These are phyloP conservation scores for Penicillium janthinellum DNA, from an alignment of 2,329 filamentous ascomycete species.

Conservation along the genomic window DNA sequence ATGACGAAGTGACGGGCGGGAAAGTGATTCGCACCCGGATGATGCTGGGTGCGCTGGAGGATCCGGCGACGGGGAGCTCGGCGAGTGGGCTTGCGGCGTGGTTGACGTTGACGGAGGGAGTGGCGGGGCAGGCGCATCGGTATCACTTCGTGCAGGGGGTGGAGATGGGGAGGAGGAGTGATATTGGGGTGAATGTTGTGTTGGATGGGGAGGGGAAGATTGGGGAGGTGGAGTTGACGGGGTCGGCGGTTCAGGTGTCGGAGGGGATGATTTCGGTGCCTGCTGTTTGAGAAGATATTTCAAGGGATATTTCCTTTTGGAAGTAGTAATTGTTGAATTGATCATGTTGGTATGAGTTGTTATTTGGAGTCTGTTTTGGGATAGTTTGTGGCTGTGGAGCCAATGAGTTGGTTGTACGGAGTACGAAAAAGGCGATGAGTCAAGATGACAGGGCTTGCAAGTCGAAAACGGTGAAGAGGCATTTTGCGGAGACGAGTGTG, in stretches of 20 bases:
- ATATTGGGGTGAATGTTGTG: slow-evolving; percentile 39
- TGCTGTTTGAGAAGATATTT: slow-evolving; percentile 7
- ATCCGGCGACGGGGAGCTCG: slow-evolving; percentile 56
- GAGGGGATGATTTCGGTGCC: slow-evolving; percentile 37
- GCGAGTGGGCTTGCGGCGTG: slow-evolving; percentile 60
- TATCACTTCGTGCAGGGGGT: slow-evolving; percentile 66
- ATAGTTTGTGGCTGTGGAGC: background rate
- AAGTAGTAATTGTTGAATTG: background rate
- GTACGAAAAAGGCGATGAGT: too few relatives aligned
- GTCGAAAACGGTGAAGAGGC: too few relatives aligned
- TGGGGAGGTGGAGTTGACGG: slow-evolving; percentile 38
- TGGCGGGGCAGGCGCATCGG: slow-evolving; percentile 28
- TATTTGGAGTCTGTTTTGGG: background rate
- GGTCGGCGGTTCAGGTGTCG: slow-evolving; percentile 39
- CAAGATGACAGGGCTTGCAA: too few relatives aligned
- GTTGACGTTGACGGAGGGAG: slow-evolving; percentile 51
- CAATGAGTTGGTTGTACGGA: too few relatives aligned
- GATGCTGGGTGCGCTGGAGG: slow-evolving; percentile 33
- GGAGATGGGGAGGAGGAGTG: slow-evolving; percentile 62
- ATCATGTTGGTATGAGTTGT: background rate
- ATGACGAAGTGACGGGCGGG: slow-evolving; percentile 60
- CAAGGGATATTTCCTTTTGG: too few relatives aligned
- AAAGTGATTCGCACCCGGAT: slow-evolving; percentile 37
- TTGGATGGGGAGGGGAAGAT: slow-evolving; percentile 30
- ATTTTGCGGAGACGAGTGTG: too few relatives aligned